Percentiles rank a stretch among this genome's conserved stretches.
Conservation (phyloP, 129 eudicot genomes). For the Ambrosia trifida region DNA sequence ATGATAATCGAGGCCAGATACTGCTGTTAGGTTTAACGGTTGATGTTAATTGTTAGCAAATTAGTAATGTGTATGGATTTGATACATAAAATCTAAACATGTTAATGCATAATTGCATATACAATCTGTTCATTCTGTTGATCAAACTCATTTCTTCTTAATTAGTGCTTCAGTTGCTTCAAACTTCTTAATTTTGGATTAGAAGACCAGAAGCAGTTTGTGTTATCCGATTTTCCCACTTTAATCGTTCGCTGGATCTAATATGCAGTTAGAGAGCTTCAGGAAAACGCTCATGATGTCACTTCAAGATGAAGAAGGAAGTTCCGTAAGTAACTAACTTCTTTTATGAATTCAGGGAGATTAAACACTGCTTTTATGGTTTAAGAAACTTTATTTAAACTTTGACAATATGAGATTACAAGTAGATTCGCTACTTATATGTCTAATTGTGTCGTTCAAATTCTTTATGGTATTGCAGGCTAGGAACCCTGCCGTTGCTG, state of each 20-base stretch:
- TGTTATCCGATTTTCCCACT: not conserved
- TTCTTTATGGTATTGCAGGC: conserved; percentile 37
- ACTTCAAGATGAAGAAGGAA: conserved; percentile 86
- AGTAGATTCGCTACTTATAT: not conserved
- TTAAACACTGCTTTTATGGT: conserved; percentile 1
- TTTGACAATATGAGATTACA: not conserved
- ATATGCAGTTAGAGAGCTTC: conserved; percentile 86
- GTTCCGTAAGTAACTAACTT: conserved; percentile 53
- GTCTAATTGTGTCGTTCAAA: conserved; percentile 17
- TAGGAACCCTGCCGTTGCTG: conserved; percentile 36
- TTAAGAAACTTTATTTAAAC: not conserved
- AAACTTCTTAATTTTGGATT: not conserved
- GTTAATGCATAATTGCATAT: not conserved
- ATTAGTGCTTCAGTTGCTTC: conserved; percentile 9
- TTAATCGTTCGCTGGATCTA: not conserved
- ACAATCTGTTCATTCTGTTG: conserved; percentile 1
- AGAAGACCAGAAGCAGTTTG: not conserved
- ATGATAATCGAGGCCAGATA: too few species aligned
- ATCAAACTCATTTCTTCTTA: not conserved
- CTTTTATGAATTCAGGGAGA: not conserved
- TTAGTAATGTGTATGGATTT: not conserved
- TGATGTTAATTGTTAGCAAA: conserved; percentile 14
- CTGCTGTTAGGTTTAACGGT: not conserved
- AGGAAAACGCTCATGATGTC: conserved; percentile 89
- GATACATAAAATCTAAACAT: not conserved